phyloP scores from a whole-genome alignment of 108 stramenopile species.

The Skeletonema potamos region DNA sequence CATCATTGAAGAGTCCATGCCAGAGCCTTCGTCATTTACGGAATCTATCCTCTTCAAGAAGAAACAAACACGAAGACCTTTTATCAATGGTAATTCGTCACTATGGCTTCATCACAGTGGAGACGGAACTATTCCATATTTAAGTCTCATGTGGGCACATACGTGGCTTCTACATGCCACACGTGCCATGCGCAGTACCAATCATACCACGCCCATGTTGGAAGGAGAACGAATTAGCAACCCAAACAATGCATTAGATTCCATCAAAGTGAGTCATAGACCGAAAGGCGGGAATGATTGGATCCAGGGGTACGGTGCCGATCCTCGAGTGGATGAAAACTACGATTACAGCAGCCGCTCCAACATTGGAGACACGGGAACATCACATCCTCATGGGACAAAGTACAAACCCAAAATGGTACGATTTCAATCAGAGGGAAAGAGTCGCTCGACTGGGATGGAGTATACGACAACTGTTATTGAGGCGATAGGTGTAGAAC shows the following conservation, averaged over 20 bases:
- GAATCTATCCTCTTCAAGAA: conserved; percentile 57
- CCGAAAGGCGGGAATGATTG: conserved; percentile 78
- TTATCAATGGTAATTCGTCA: conserved; percentile 23
- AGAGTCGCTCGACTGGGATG: conserved; percentile 72
- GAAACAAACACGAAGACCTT: conserved; percentile 47
- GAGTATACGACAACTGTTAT: conserved; percentile 86
- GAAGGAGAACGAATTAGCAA: conserved; percentile 50
- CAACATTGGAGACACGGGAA: conserved; percentile 64
- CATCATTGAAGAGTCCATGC: conserved; percentile 30
- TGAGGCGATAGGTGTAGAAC: conserved; percentile 88
- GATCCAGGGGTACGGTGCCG: conserved; percentile 67
- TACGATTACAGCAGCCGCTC: conserved; percentile 20
- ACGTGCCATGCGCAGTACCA: conserved; percentile 57
- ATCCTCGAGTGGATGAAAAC: conserved; percentile 33
- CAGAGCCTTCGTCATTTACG: conserved; percentile 28
- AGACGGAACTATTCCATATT: conserved; percentile 87
- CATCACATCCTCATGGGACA: conserved; percentile 81
- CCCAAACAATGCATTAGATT: conserved; percentile 64
- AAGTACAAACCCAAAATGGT: conserved; percentile 86
- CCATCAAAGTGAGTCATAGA: conserved; percentile 71
- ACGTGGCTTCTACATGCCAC: conserved; percentile 87
- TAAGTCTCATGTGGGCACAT: conserved; percentile 79
- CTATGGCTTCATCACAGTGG: conserved; percentile 60
- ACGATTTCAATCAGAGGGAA: conserved; percentile 66
- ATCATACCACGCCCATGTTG: conserved; percentile 21